Evolutionary conservation across 352 stramenopile species (phyloP).

Genomic region (Elongisporangium prolatum): DNA sequence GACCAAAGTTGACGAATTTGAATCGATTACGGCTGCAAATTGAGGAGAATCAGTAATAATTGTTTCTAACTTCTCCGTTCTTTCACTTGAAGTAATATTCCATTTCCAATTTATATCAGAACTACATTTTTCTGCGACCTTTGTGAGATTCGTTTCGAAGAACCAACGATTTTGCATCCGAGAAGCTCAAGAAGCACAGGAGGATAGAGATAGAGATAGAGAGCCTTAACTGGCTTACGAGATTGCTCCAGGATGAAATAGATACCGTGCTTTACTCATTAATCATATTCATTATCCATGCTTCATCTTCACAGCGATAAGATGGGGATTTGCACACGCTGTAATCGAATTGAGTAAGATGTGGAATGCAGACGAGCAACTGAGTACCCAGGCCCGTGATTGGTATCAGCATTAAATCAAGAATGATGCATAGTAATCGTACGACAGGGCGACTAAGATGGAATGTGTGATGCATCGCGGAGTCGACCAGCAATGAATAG

Average conservation of each 20-base stretch:
- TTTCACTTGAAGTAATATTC: no score
- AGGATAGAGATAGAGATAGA: constrained; percentile 13
- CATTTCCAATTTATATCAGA: no score
- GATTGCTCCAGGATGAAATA: constrained; percentile 4
- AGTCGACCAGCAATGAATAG: constrained; percentile 29
- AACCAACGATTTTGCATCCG: constrained; percentile 12
- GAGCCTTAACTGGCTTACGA: constrained; percentile 1
- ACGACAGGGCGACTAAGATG: constrained; percentile 6
- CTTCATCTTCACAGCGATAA: constrained; percentile 29
- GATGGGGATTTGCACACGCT: not conserved
- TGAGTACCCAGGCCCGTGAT: constrained; percentile 17
- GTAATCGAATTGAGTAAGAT: not conserved
- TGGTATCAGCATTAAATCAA: constrained; percentile 16
- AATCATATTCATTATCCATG: constrained; percentile 30
- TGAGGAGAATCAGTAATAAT: no score
- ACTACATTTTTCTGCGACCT: no score
- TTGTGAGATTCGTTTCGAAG: no score
- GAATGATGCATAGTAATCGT: constrained; percentile 3
- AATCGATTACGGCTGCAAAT: no score
- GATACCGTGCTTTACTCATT: constrained; percentile 34
- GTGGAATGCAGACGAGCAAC: constrained; percentile 13
- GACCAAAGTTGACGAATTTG: no score
- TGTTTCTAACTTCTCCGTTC: no score
- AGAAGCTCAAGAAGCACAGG: no score
- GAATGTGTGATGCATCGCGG: constrained; percentile 26